Conservation (phyloP, 306 rosid genomes). For the Corylus heterophylla region DNA sequence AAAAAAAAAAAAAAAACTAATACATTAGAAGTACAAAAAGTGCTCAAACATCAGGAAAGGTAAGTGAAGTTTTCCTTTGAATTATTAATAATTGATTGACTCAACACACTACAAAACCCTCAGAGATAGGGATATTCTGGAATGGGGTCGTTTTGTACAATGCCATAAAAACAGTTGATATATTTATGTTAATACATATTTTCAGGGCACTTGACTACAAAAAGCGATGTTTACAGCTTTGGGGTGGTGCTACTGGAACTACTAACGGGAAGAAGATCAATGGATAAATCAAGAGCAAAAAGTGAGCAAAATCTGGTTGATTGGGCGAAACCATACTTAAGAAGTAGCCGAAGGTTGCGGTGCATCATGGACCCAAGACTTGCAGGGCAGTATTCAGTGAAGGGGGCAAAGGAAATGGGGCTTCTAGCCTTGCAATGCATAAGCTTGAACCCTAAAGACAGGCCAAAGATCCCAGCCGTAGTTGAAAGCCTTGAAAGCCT, state of each 20-base stretch:
- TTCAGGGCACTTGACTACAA: conserved; percentile 88
- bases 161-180: not conserved
- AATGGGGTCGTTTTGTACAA: too few relatives aligned
- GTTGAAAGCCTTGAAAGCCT: conserved; percentile 78
- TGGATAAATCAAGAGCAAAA: conserved; percentile 73
- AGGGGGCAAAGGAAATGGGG: conserved; percentile 80
- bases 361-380: conserved; percentile 81
- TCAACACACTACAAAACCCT: too few relatives aligned
- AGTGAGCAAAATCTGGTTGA: conserved; percentile 82
- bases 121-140: too few relatives aligned
- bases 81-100: too few relatives aligned
- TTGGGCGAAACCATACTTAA: conserved; percentile 85
- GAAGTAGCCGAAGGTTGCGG: conserved; percentile 56
- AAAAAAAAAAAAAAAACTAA: too few relatives aligned
- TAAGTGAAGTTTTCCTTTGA: too few relatives aligned
- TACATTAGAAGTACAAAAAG: too few relatives aligned
- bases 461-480: conserved; percentile 74
- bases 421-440: conserved; percentile 68
- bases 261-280: conserved; percentile 83
- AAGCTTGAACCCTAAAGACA: conserved; percentile 80
- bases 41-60: too few relatives aligned
- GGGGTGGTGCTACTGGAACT: conserved; percentile 88
- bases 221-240: conserved; percentile 83
- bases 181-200: conserved; percentile 4
- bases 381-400: conserved; percentile 83